A percentile compares a stretch with the other conserved stretches of the same genome.
phyloP scores from a whole-genome alignment of 73 alveolate species.

The Paramecium bursaria region DNA sequence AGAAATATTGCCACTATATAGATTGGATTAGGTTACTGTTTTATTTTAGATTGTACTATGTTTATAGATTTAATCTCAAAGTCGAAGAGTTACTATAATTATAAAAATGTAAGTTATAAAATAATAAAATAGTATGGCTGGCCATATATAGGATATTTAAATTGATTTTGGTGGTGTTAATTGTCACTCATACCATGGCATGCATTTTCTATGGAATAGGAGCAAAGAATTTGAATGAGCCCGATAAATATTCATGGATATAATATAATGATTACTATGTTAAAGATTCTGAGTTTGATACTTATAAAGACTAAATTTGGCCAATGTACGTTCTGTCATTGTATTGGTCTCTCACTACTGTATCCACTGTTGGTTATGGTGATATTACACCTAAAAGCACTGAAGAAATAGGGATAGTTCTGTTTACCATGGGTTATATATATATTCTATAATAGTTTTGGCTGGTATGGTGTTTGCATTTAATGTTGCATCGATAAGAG shows the following conservation, averaged over 20 bases:
- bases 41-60: slow-evolving; percentile 7
- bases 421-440: slow-evolving; percentile 4
- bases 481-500: slow-evolving; percentile 52
- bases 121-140: not conserved
- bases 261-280: not conserved
- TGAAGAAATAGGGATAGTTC: slow-evolving; percentile 20
- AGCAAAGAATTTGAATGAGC: not conserved
- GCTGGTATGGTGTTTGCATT: slow-evolving; percentile 63
- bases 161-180: slow-evolving; percentile 16
- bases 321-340: slow-evolving; percentile 15
- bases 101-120: not conserved
- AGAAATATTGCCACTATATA: too few relatives aligned
- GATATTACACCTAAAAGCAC: slow-evolving; percentile 53
- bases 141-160: slow-evolving; percentile 26
- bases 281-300: not conserved
- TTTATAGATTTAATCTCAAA: slow-evolving; percentile 11
- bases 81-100: slow-evolving; percentile 35
- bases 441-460: not conserved
- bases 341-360: slow-evolving; percentile 48
- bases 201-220: slow-evolving; percentile 24
- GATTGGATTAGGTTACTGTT: not conserved
- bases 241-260: slow-evolving; percentile 41
- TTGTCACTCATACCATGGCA: slow-evolving; percentile 48
- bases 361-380: slow-evolving; percentile 59
- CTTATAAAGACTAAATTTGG: not conserved